Conservation (phyloP, 2,329 filamentous ascomycete genomes). For the Paracamarosporium sp. region DNA sequence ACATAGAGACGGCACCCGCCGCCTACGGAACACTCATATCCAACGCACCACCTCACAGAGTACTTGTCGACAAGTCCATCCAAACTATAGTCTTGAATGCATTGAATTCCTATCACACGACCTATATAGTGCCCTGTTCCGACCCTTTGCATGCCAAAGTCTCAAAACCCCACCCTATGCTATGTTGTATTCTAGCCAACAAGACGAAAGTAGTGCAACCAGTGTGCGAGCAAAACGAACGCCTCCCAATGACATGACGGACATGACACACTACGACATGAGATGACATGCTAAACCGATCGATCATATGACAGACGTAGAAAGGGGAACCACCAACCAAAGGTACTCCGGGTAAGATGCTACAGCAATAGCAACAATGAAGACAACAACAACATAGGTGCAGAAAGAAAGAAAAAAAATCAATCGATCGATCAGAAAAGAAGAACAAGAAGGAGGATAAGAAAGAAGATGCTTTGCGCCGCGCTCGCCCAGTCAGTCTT, state of each 20-base stretch:
- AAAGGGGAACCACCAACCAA: neutral
- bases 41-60: no score
- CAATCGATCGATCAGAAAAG: neutral
- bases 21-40: no score
- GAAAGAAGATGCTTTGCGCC: neutral
- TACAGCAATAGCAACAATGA: no score
- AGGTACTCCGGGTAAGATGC: neutral
- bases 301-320: neutral
- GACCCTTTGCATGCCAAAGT: no score
- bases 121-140: no score
- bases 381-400: neutral
- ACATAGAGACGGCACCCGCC: no score
- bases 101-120: no score
- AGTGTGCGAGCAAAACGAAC: conserved; percentile 3
- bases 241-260: conserved; percentile 8
- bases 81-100: no score
- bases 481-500: neutral
- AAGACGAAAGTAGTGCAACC: neutral
- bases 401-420: neutral
- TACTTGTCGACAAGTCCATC: no score
- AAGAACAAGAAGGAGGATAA: neutral
- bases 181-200: neutral
- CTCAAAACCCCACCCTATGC: neutral
- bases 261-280: neutral
- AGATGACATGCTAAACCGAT: neutral